Evolutionary conservation across 2,329 filamentous ascomycete species (phyloP).

Genomic region (Chalara sp.): DNA sequence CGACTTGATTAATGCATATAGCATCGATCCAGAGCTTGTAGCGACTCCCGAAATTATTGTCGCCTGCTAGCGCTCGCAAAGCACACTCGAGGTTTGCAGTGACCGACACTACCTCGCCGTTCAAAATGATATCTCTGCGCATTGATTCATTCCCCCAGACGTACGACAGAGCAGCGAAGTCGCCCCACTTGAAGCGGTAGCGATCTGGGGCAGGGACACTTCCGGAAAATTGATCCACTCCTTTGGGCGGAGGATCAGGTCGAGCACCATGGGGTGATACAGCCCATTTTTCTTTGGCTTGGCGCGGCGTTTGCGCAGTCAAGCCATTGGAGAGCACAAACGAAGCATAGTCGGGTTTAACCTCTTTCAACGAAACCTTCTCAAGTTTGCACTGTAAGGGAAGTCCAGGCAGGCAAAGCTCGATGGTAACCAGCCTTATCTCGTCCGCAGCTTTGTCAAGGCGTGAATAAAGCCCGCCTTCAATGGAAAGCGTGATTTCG

Average conservation of each 20-base stretch:
- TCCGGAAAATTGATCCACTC: neutral
- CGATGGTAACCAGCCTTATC: neutral
- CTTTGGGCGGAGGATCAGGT: neutral
- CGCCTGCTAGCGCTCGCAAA: neutral
- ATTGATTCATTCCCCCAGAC: conserved; percentile 6
- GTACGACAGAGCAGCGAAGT: conserved; percentile 10
- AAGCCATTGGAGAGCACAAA: neutral
- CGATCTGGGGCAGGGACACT: neutral
- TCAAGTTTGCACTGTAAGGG: neutral
- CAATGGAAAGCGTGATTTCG: neutral
- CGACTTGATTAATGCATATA: neutral
- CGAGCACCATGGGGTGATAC: neutral
- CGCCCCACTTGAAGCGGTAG: conserved; percentile 1
- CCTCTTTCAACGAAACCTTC: neutral
- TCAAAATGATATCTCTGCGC: conserved; percentile 3
- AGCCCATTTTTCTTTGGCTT: neutral
- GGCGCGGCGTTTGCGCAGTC: neutral
- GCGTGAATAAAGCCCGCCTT: neutral
- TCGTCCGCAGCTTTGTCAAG: neutral
- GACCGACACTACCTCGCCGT: conserved; percentile 1
- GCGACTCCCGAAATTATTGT: neutral
- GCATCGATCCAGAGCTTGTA: conserved; percentile 2
- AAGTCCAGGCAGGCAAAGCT: neutral
- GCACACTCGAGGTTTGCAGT: conserved; percentile 6
- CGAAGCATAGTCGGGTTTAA: neutral